phyloP scores from a whole-genome alignment of 2,329 filamentous ascomycete species.

The Myriangium duriaei region DNA sequence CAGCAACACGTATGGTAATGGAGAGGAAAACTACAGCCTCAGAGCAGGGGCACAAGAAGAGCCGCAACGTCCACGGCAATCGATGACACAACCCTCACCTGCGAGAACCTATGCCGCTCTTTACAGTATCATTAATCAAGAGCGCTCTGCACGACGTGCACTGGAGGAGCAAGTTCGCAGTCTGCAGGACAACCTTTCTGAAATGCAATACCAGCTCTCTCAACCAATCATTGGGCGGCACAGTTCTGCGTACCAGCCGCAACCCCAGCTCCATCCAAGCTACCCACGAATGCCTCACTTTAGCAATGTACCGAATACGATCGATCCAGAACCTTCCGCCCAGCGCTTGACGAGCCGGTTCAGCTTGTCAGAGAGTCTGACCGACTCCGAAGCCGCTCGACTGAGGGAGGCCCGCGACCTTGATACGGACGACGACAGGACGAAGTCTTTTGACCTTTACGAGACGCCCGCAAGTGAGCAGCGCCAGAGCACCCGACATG shows the following conservation, averaged over 20 bases:
- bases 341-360: constrained; percentile 8
- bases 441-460: constrained; percentile 7
- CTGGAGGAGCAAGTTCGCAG: constrained; percentile 18
- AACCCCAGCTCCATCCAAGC: constrained; percentile 1
- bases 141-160: constrained; percentile 23
- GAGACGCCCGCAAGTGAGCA: constrained; percentile 7
- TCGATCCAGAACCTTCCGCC: constrained; percentile 11
- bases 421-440: constrained; percentile 4
- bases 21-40: constrained; percentile 16
- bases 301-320: constrained; percentile 7
- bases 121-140: constrained; percentile 26
- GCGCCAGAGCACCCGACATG: neutral
- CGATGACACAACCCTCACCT: constrained; percentile 9
- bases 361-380: constrained; percentile 8
- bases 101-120: constrained; percentile 21
- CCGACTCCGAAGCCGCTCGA: constrained; percentile 8
- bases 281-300: constrained; percentile 5
- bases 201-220: constrained; percentile 21
- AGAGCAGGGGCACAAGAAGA: constrained; percentile 13
- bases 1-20: constrained; percentile 2
- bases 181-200: constrained; percentile 16
- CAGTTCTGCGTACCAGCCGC: constrained; percentile 1
- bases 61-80: neutral
- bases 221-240: constrained; percentile 6
- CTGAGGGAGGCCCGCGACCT: constrained; percentile 3